Conservation (phyloP, 2,329 filamentous ascomycete species). For the Cucurbitaria berberidis region DNA sequence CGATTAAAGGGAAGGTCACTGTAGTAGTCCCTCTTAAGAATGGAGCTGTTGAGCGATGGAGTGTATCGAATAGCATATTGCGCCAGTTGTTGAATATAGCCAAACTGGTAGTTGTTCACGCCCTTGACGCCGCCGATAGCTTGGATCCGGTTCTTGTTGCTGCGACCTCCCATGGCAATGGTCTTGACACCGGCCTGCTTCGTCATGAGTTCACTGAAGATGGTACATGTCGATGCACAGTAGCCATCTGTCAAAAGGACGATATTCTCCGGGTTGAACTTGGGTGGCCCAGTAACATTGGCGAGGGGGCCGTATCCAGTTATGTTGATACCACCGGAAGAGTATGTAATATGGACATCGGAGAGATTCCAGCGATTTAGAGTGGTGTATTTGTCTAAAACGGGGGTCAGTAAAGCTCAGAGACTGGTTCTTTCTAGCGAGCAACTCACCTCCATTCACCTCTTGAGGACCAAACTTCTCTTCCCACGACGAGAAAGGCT, state of each 20-base stretch:
- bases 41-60: constrained; percentile 33
- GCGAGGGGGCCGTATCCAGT: constrained; percentile 43
- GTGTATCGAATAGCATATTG: constrained; percentile 28
- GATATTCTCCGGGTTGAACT: constrained; percentile 60
- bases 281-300: constrained; percentile 54
- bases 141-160: constrained; percentile 57
- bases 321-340: constrained; percentile 46
- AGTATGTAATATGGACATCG: constrained; percentile 35
- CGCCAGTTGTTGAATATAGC: constrained; percentile 39
- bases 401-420: constrained; percentile 16
- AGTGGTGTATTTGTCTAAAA: constrained; percentile 51
- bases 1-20: constrained; percentile 36
- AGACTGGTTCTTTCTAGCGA: neutral
- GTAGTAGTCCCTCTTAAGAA: constrained; percentile 34
- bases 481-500: constrained; percentile 55
- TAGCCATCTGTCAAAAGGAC: constrained; percentile 64
- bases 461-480: constrained; percentile 50
- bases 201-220: constrained; percentile 63
- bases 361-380: constrained; percentile 45
- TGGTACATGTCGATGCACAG: constrained; percentile 65
- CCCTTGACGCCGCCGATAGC: constrained; percentile 63
- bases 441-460: constrained; percentile 32
- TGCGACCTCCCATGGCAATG: constrained; percentile 59
- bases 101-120: constrained; percentile 45
- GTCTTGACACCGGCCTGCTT: constrained; percentile 61